Base-by-base conservation (phyloP, 2,329 filamentous ascomycete species). In the Fusarium scirpi region DNA sequence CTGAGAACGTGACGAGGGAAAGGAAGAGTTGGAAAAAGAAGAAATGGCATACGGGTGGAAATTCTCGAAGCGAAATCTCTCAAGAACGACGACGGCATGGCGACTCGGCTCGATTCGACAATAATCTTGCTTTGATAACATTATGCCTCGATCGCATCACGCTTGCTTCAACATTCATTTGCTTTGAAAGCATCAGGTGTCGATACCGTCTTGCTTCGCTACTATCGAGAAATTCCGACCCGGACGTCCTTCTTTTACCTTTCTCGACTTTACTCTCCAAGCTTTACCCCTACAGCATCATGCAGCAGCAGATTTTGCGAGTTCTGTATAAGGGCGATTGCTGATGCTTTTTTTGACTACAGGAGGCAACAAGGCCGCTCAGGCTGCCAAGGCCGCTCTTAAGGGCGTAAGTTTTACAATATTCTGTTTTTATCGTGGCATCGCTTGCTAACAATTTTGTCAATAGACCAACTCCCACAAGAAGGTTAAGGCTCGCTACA, bases 311-410 rank as follows among this genome's bases (percentile, higher is more conserved):
- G 89, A 89, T 87, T 89, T 91, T 91, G 89, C 89, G 89, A 91
- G 89, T 91, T 90, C 88, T 88, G 77, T 82, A 79, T 77, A 85
- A 89, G 89, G 84, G 89, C 89, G 89, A 90, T 89, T 91, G 89
- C 89, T 91, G 88, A 91, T 91, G 87, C 85, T 80, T 83, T 83
- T 57, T 84, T 82, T 76, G 80, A 77, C 74, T 80, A 83, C 80
- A 90, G 88, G 85, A 78, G 88, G 86, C 78, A 80, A 85, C 76
- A 90, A 89, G 85, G 87, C 91, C 80, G 91, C 91, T 82, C 30
- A 52, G 30, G 96, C 96, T 83, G 93, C 96, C 80, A 98, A 99
- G 90, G 93, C 96, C 83, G 92, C 94, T 81, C 91, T 98, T 80
- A 94, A 94, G 87, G 95, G 94, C 84, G 94, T 97, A 94, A 88